A percentile compares a stretch with the other conserved stretches of the same genome.
These are phyloP conservation scores for Rhodotorula toruloides DNA, from an alignment of 768 basidiomycete genomes.

Conservation along the genomic window DNA sequence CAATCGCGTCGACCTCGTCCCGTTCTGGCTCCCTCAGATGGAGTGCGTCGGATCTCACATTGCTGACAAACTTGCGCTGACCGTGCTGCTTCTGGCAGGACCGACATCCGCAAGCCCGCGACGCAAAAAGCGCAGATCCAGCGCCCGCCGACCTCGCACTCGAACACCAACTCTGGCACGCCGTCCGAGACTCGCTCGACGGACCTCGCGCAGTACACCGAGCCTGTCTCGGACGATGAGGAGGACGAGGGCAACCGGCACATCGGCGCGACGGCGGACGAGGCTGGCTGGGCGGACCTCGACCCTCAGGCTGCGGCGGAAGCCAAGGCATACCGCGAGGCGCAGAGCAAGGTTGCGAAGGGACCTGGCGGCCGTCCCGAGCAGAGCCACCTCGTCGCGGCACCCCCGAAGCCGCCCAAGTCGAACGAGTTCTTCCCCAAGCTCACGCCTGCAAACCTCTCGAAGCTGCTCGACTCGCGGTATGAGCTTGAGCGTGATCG, in stretches of 20 bases:
- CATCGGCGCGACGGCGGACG: constrained; percentile 67
- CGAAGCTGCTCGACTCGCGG: constrained; percentile 47
- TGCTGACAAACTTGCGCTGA: not conserved
- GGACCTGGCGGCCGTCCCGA: not conserved
- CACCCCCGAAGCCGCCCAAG: constrained; percentile 40
- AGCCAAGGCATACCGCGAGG: constrained; percentile 77
- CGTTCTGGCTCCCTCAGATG: constrained; percentile 99
- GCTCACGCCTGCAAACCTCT: constrained; percentile 55
- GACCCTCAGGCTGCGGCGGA: constrained; percentile 62
- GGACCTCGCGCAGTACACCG: constrained; percentile 56
- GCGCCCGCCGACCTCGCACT: constrained; percentile 44
- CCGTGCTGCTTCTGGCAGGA: constrained; percentile 43
- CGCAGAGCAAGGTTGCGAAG: constrained; percentile 50
- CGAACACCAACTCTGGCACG: constrained; percentile 45
- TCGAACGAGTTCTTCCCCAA: constrained; percentile 54
- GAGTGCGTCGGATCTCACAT: constrained; percentile 49
- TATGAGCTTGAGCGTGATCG: constrained; percentile 42
- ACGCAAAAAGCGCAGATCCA: constrained; percentile 54
- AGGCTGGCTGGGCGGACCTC: constrained; percentile 72
- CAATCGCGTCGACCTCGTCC: constrained; percentile 87
- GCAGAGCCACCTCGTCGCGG: constrained; percentile 9
- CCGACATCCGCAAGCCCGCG: constrained; percentile 87
- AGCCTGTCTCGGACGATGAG: constrained; percentile 93
- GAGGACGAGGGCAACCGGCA: constrained; percentile 63
- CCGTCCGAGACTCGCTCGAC: constrained; percentile 50